These are phyloP conservation scores for Osmanthus fragrans DNA, from an alignment of 257 asterid species.

Conservation along the genomic window DNA sequence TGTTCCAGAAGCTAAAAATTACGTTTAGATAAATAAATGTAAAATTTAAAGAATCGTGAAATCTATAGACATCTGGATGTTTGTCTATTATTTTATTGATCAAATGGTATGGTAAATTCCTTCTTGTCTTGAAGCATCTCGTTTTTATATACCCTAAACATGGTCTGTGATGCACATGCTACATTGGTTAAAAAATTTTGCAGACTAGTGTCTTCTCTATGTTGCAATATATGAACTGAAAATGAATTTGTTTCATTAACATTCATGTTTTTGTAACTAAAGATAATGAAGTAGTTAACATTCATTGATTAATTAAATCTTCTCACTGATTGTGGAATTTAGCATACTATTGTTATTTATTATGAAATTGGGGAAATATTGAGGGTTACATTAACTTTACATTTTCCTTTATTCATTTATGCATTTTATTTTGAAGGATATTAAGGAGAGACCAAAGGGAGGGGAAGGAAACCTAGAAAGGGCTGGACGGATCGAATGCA, in stretches of 20 bases:
- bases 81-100: not conserved
- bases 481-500: conserved; percentile 63
- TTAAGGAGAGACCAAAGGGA: conserved; percentile 42
- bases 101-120: not conserved
- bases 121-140: not conserved
- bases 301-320: not conserved
- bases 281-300: not conserved
- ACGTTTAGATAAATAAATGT: no score
- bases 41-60: no score
- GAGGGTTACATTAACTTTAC: not conserved
- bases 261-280: not conserved
- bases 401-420: not conserved
- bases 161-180: not conserved
- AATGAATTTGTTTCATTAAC: not conserved
- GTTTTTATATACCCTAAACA: not conserved
- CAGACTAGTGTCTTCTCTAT: not conserved
- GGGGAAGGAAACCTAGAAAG: conserved; percentile 44
- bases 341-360: not conserved
- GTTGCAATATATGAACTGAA: not conserved
- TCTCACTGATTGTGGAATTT: not conserved
- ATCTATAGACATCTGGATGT: no score
- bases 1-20: not conserved
- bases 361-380: not conserved
- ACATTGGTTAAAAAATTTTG: not conserved
- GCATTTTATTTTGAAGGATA: conserved; percentile 29